These are phyloP conservation scores for Termitomyces sp. DNA, from an alignment of 768 basidiomycete species.

Conservation along the genomic window DNA sequence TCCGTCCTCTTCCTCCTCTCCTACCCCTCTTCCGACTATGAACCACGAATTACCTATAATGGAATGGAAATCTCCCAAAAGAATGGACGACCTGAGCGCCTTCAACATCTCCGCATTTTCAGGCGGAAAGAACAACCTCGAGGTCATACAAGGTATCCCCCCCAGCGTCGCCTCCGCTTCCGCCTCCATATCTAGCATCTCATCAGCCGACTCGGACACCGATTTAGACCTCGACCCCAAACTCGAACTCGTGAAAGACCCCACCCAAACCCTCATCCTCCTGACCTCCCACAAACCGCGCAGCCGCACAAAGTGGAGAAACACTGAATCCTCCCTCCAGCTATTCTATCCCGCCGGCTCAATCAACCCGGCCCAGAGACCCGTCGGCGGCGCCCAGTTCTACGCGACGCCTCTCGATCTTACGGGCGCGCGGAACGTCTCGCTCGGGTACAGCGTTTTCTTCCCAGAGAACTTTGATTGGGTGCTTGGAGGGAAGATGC, in stretches of 20 bases:
- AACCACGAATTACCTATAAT: slow-evolving; percentile 10
- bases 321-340: slow-evolving; percentile 43
- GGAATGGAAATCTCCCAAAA: slow-evolving; percentile 45
- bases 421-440: slow-evolving; percentile 42
- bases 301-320: slow-evolving; percentile 15
- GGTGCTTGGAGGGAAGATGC: slow-evolving; percentile 80
- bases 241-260: background rate
- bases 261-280: slow-evolving; percentile 6
- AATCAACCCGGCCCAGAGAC: slow-evolving; percentile 57
- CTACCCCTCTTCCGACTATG: background rate
- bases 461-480: slow-evolving; percentile 73
- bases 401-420: slow-evolving; percentile 43
- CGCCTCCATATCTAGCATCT: slow-evolving; percentile 13
- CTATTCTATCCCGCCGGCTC: slow-evolving; percentile 65
- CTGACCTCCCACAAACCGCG: slow-evolving; percentile 6
- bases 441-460: slow-evolving; percentile 66
- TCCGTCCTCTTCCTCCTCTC: slow-evolving; percentile 7
- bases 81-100: slow-evolving; percentile 51
- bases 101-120: slow-evolving; percentile 58
- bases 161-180: slow-evolving; percentile 8
- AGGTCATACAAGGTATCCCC: slow-evolving; percentile 46
- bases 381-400: slow-evolving; percentile 72
- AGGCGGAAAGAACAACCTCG: slow-evolving; percentile 48
- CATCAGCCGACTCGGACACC: background rate
- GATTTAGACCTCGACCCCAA: background rate